Evolutionary conservation across 2,329 filamentous ascomycete species (phyloP).

Genomic region (Hymenotorrendiella dingleyae): DNA sequence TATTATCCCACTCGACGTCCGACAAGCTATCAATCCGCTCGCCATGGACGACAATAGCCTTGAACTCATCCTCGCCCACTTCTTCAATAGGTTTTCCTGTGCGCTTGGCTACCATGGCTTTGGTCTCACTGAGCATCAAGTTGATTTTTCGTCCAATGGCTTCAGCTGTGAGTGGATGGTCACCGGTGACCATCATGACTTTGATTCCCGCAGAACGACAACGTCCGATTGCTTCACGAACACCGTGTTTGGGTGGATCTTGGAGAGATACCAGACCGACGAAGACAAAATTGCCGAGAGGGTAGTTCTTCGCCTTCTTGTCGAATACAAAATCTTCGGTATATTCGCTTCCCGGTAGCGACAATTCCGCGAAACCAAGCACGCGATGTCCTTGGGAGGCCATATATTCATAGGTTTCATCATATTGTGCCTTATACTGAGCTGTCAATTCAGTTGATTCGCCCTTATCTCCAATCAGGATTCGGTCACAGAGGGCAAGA

Average conservation of each 20-base stretch:
- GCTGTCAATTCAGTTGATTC: constrained; percentile 44
- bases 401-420: no score
- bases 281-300: constrained; percentile 65
- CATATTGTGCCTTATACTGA: no score
- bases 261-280: constrained; percentile 60
- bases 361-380: constrained; percentile 55
- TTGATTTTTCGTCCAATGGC: constrained; percentile 76
- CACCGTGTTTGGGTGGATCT: constrained; percentile 53
- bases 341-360: background rate
- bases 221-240: constrained; percentile 49
- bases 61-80: constrained; percentile 68
- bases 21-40: no score
- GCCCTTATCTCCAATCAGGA: constrained; percentile 38
- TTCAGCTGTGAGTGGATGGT: constrained; percentile 71
- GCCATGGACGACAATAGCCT: no score
- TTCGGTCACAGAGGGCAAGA: constrained; percentile 45
- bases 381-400: constrained; percentile 62
- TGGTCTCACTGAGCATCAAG: constrained; percentile 55
- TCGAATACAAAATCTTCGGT: background rate
- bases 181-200: constrained; percentile 78
- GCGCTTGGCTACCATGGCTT: constrained; percentile 60
- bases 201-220: constrained; percentile 63
- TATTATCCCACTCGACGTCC: no score
- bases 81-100: constrained; percentile 75
- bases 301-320: no score